phyloP scores from a whole-genome alignment of 2,329 filamentous ascomycete genomes.

The Diaporthe sp. region DNA sequence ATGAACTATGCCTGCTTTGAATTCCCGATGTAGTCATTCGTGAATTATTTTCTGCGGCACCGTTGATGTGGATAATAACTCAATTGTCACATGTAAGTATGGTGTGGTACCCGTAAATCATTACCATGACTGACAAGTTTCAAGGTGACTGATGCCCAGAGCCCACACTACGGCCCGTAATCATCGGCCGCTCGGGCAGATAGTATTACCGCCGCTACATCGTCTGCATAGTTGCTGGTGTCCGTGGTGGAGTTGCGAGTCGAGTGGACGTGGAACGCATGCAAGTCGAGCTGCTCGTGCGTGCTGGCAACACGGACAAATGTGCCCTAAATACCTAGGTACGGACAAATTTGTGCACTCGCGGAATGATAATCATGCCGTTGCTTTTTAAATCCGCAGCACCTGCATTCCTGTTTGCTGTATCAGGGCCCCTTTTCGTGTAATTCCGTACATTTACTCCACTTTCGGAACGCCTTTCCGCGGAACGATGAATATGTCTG shows the following conservation, averaged over 20 bases:
- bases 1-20: not conserved
- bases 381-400: not conserved
- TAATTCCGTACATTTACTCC: not conserved
- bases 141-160: not conserved
- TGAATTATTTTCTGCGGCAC: not conserved
- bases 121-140: not conserved
- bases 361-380: not conserved
- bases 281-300: not conserved
- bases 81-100: not conserved
- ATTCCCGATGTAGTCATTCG: not conserved
- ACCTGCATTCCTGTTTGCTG: not conserved
- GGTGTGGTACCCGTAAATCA: not conserved
- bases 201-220: not conserved
- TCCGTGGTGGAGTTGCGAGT: not conserved
- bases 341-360: not conserved
- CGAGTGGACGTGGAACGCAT: not conserved
- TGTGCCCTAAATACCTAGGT: not conserved
- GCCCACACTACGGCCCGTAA: not conserved
- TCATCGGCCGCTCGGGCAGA: not conserved
- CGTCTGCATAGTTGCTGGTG: not conserved
- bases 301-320: no score
- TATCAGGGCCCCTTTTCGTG: not conserved
- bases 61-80: not conserved
- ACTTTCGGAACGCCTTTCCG: not conserved
- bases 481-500: not conserved